Evolutionary conservation across 1,139 yeast genomes (phyloP).

Genomic region (Hansenula lynferdii): DNA sequence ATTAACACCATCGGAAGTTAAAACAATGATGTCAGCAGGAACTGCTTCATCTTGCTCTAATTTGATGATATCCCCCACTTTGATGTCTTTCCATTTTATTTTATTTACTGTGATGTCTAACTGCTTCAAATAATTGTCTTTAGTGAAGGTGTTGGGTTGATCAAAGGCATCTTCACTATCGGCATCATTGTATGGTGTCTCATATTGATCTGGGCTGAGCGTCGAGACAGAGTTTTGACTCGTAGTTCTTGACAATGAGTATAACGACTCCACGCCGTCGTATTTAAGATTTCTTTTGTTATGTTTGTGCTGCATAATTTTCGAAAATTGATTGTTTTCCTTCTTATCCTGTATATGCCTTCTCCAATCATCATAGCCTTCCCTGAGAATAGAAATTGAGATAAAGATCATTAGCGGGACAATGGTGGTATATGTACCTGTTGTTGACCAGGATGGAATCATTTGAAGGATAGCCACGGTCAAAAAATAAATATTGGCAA

Average conservation of each 20-base stretch:
- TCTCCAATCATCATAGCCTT: conserved; percentile 89
- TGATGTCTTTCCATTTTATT: conserved; percentile 66
- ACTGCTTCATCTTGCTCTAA: conserved; percentile 82
- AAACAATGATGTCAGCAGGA: conserved; percentile 80
- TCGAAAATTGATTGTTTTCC: conserved; percentile 66
- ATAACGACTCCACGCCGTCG: conserved; percentile 9
- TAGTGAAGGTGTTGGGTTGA: conserved; percentile 20
- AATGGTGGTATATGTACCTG: conserved; percentile 94
- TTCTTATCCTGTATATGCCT: conserved; percentile 81
- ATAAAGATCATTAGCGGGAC: conserved; percentile 83
- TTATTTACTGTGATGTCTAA: conserved; percentile 33
- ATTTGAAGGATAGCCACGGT: conserved; percentile 87
- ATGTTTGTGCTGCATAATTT: conserved; percentile 19
- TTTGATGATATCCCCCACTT: conserved; percentile 79
- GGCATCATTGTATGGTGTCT: conserved; percentile 7
- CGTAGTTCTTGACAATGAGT: conserved; percentile 16
- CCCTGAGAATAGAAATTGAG: conserved; percentile 86
- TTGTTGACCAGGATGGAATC: conserved; percentile 97
- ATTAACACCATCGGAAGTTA: conserved; percentile 61
- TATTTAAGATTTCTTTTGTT: background rate
- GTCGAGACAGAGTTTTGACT: conserved; percentile 16
- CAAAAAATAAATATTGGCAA: conserved; percentile 86
- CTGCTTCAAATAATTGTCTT: conserved; percentile 25
- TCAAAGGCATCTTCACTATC: conserved; percentile 16
- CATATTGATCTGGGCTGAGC: conserved; percentile 9